A percentile compares a stretch with the other conserved stretches of the same genome.
Conservation (phyloP, 257 asterid genomes). For the Solanum pinnatisectum region DNA sequence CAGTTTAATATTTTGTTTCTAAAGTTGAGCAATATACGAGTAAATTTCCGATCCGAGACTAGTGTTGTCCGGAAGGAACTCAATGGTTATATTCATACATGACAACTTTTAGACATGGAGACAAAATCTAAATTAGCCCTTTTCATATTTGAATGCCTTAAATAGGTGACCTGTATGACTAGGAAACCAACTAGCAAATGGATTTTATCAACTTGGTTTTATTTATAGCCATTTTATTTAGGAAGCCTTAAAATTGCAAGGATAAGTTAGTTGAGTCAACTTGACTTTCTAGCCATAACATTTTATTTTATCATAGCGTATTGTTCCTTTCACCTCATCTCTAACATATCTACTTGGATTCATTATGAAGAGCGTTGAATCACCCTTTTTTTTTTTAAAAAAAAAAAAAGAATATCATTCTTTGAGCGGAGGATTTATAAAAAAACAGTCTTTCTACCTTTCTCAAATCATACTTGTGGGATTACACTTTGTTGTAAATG, state of each 20-base stretch:
- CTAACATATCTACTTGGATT: not conserved
- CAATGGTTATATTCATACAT: not conserved
- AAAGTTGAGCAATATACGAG: not conserved
- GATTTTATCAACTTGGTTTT: not conserved
- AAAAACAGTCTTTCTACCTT: not conserved
- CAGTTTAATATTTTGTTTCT: not conserved
- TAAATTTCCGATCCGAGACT: not conserved
- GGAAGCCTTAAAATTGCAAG: not conserved
- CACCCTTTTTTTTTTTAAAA: not conserved
- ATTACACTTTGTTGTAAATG: not conserved
- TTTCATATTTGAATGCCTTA: not conserved
- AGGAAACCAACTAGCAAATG: not conserved
- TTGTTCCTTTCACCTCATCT: not conserved
- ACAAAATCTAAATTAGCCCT: not conserved
- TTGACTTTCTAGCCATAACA: not conserved
- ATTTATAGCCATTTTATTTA: not conserved
- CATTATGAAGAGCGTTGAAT: not conserved
- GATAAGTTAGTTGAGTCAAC: not conserved
- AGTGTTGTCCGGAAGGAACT: not conserved
- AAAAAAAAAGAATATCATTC: no score
- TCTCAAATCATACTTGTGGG: not conserved
- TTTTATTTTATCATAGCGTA: not conserved
- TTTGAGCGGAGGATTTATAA: fast-evolving
- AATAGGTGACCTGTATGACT: not conserved
- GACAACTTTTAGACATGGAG: not conserved